Conservation (phyloP, 306 rosid genomes). For the Fagus crenata region DNA sequence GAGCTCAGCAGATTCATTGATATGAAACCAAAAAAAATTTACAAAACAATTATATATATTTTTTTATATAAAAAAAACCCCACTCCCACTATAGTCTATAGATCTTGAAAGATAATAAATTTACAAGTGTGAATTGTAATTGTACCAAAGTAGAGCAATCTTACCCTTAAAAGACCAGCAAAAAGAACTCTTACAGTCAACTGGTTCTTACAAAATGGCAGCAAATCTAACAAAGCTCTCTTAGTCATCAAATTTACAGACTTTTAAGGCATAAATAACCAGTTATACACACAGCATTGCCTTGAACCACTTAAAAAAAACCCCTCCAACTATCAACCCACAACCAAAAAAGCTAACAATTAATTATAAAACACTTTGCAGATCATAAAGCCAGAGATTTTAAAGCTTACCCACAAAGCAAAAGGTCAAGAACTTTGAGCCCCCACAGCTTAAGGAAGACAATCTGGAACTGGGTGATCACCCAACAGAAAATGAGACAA, state of each 20-base stretch:
- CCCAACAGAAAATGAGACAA: background rate
- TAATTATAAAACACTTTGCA: background rate
- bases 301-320: background rate
- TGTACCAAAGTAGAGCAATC: too few species aligned
- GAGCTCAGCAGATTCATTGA: background rate
- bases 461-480: background rate
- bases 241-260: background rate
- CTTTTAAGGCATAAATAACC: background rate
- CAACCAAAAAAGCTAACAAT: background rate
- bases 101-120: background rate
- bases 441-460: too few species aligned
- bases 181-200: too few species aligned
- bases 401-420: slow-evolving; percentile 14
- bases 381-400: slow-evolving; percentile 1
- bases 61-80: background rate
- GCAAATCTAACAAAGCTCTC: too few species aligned
- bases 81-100: background rate
- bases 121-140: background rate
- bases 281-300: background rate
- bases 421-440: background rate
- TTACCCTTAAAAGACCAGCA: too few species aligned
- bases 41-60: background rate
- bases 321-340: background rate
- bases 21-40: background rate
- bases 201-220: too few species aligned